These are phyloP conservation scores for Ceratobasidium papillatum DNA, from an alignment of 1,284 basidiomycete species.

Conservation along the genomic window DNA sequence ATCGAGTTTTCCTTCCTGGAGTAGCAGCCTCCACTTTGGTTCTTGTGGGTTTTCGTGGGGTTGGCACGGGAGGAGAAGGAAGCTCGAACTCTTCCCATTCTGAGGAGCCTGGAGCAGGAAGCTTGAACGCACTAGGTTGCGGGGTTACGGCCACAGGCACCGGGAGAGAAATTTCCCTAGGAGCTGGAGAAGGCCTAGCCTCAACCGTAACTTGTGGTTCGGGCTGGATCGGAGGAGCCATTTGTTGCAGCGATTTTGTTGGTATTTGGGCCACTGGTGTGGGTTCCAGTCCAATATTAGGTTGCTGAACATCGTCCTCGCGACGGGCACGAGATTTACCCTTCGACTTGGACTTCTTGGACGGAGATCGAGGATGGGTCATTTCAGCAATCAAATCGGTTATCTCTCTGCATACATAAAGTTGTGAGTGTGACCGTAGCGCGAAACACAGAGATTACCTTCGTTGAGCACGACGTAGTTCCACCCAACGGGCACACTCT, in stretches of 20 bases:
- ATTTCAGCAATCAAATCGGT: background rate
- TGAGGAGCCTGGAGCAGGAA: conserved; percentile 16
- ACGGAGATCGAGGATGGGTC: background rate
- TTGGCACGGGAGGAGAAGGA: background rate
- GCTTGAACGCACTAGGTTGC: background rate
- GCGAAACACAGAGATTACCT: background rate
- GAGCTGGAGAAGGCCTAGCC: background rate
- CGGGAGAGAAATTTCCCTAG: background rate
- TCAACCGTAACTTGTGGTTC: background rate
- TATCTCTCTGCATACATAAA: background rate
- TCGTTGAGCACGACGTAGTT: conserved; percentile 18
- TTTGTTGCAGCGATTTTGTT: background rate
- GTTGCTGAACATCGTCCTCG: background rate
- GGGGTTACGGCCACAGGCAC: background rate
- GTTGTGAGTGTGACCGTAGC: background rate
- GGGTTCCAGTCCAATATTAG: background rate
- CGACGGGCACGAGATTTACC: background rate
- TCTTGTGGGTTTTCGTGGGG: conserved; percentile 3
- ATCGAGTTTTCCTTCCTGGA: conserved; percentile 22
- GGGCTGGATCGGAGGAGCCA: background rate
- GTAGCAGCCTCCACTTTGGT: conserved; percentile 12
- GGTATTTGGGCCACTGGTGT: background rate
- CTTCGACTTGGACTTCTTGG: conserved; percentile 25
- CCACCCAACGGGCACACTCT: conserved; percentile 38
- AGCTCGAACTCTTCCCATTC: conserved; percentile 31